These are phyloP conservation scores for Paramecium pentaurelia DNA, from an alignment of 73 alveolate species.

Conservation along the genomic window DNA sequence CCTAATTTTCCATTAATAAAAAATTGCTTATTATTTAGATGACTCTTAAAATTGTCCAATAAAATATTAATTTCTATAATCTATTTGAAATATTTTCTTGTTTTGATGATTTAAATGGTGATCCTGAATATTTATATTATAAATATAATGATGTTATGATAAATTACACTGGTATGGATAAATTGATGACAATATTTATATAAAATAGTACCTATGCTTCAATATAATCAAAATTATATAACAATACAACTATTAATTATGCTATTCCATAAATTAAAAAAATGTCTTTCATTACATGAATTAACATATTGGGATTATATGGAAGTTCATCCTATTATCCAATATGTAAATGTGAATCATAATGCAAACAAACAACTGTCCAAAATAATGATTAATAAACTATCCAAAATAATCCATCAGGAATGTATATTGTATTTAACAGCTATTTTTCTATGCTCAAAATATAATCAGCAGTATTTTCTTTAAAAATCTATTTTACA, in stretches of 20 bases:
- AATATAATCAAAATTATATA: neutral
- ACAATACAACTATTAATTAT: neutral
- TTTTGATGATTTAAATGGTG: neutral
- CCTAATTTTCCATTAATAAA: neutral
- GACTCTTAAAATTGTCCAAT: neutral
- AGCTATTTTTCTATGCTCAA: neutral
- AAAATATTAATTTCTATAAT: neutral
- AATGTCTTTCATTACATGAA: neutral
- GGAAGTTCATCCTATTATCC: neutral
- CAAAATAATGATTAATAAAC: slow-evolving; percentile 5
- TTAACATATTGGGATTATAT: neutral
- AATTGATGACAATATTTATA: neutral
- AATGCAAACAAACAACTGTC: neutral
- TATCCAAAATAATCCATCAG: slow-evolving; percentile 5
- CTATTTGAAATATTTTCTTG: neutral
- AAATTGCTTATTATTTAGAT: neutral
- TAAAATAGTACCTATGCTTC: neutral
- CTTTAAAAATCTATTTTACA: neutral
- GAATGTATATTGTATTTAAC: neutral
- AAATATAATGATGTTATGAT: neutral
- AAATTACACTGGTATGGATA: neutral
- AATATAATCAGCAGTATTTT: neutral
- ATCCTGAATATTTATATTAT: neutral
- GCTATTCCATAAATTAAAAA: neutral
- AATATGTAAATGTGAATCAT: neutral